Base-by-base conservation (phyloP, 176 grass and related monocot species). In the Cenchrus americanus region DNA sequence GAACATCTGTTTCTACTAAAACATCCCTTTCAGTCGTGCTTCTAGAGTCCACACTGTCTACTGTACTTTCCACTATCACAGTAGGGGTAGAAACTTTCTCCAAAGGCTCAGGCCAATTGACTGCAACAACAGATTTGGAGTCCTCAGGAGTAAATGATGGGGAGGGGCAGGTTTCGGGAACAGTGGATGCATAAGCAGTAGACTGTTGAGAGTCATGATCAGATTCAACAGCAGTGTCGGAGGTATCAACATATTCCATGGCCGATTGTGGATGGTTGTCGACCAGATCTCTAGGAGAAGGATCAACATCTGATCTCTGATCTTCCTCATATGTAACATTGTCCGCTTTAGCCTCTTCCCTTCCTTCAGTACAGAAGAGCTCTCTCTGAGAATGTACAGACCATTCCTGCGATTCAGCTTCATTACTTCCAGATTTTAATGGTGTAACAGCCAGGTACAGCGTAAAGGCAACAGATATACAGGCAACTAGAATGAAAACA, bases 391-490 rank as follows among this genome's bases (percentile, higher is more conserved):
- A 75, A 69, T 26, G 69, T 66, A 73, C 44, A 54, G 47, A 80
- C 84, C 84, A 92, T 85, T 91, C 68, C 61, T 81, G 80, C 19
- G 69, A 65, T 76, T 89, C 89, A 65, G 77, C 82, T 77, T 89
- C 86, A 59, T 82, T 66, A 57, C 90, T 99, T 65, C 89, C 97
- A 74, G 93, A 99, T 83, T 92, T 96, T 62, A 99, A 78, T 46
- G 93, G 97, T 50, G 97, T 99, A 79, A 89, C 91, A 71, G 93
- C 89, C 69, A 99, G 74, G 67, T 87, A 99, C 24, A 99, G 91
- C 58, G 90, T 87, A 74, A 94, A 93, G 44, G 67, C 54, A 86
- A 92, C 73, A 75, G 86, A 96, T 66, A 79, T 75, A 90, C 83
- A 92, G 55, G 91, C 86, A 42, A 89, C 79, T 53, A 96, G 49